Percentiles rank a stretch among this genome's conserved stretches.
phyloP scores from a whole-genome alignment of 805 yeast species.

The Debaryomyces castellii region DNA sequence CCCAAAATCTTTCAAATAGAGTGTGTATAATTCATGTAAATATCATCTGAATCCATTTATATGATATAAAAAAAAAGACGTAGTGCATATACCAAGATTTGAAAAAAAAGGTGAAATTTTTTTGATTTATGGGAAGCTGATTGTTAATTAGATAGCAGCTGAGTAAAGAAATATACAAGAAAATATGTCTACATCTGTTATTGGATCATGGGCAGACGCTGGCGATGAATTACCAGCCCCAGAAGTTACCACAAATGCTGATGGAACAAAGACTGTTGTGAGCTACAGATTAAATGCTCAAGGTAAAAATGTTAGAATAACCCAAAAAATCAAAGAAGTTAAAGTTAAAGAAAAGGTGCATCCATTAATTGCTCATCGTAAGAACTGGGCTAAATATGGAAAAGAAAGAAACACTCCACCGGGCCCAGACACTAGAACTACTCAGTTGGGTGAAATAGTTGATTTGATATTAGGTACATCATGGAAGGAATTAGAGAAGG shows the following conservation, averaged over 20 bases:
- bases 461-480: conserved; percentile 70
- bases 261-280: conserved; percentile 87
- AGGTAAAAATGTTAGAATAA: conserved; percentile 83
- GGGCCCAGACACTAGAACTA: conserved; percentile 87
- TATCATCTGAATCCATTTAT: not conserved
- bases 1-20: not conserved
- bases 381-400: conserved; percentile 87
- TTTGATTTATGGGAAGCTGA: conserved; percentile 1
- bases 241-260: conserved; percentile 72
- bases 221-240: conserved; percentile 74
- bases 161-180: not conserved
- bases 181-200: conserved; percentile 33
- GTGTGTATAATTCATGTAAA: not conserved
- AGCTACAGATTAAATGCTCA: conserved; percentile 71
- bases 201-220: conserved; percentile 68
- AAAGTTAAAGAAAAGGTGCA: conserved; percentile 79
- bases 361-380: conserved; percentile 82
- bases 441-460: conserved; percentile 84
- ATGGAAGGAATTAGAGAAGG: conserved; percentile 77
- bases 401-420: conserved; percentile 67
- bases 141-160: not conserved
- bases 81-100: not conserved
- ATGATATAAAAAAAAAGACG: not conserved
- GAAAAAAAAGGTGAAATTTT: conserved; percentile 3
- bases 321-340: conserved; percentile 79